Conservation (phyloP, 2,329 filamentous ascomycete genomes). For the Keithomyces neogunnii region DNA sequence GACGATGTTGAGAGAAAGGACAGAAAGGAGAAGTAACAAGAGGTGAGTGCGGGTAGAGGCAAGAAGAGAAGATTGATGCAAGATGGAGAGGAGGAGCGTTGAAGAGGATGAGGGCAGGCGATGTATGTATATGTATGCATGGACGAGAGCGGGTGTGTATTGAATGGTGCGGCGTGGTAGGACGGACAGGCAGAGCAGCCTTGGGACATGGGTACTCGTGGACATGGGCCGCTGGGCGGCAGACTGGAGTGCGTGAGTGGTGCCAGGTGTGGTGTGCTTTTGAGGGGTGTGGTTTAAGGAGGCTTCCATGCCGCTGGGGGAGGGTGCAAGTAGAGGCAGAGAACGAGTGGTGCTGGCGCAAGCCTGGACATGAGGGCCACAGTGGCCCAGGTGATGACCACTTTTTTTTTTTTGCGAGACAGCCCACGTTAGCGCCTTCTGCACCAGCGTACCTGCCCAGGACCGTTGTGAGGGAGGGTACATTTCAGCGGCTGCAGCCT, state of each 20-base stretch:
- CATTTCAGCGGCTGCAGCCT: not conserved
- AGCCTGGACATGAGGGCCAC: not conserved
- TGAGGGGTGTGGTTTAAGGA: not conserved
- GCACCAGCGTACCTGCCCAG: conserved; percentile 8
- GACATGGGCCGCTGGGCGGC: not conserved
- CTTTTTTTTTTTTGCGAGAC: conserved; percentile 7
- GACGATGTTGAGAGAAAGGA: not conserved
- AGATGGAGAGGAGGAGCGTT: conserved; percentile 1
- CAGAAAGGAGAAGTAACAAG: conserved; percentile 1
- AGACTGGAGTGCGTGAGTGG: not conserved
- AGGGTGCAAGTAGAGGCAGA: not conserved
- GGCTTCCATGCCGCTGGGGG: not conserved
- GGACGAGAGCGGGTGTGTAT: not conserved
- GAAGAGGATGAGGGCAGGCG: conserved; percentile 12
- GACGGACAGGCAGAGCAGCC: not conserved
- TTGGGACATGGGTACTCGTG: conserved; percentile 1
- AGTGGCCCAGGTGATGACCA: conserved; percentile 4
- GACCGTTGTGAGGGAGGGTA: not conserved
- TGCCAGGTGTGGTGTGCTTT: conserved; percentile 1
- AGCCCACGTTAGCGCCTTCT: conserved; percentile 8
- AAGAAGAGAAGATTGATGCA: conserved; percentile 5
- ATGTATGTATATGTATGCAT: conserved; percentile 15
- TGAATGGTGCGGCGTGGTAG: conserved; percentile 3
- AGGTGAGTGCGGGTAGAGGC: not conserved
- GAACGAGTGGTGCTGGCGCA: not conserved